Evolutionary conservation across 2,329 filamentous ascomycete species (phyloP).

Genomic region (Cytospora leucostoma): DNA sequence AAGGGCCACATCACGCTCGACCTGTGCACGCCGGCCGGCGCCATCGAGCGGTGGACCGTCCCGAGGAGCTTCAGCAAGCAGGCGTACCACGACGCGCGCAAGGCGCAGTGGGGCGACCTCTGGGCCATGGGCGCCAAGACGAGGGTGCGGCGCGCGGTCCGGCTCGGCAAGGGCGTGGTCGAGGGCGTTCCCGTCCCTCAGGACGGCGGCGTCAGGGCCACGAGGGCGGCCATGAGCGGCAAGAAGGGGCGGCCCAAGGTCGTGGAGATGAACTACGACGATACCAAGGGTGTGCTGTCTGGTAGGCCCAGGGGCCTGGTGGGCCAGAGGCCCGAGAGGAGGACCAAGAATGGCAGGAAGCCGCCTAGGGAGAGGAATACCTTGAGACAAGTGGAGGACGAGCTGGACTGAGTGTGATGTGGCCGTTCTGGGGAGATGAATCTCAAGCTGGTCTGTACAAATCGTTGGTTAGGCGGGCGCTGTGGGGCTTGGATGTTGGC

Average conservation of each 20-base stretch:
- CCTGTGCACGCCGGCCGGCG: conserved; percentile 82
- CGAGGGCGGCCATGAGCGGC: conserved; percentile 33
- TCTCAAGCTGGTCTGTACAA: not conserved
- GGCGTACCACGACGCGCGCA: conserved; percentile 90
- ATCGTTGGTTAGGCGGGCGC: not conserved
- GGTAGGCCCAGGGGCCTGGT: conserved; percentile 39
- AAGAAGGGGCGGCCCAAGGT: conserved; percentile 42
- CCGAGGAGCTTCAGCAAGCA: conserved; percentile 77
- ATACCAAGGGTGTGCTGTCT: conserved; percentile 41
- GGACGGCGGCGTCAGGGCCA: conserved; percentile 50
- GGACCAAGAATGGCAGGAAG: conserved; percentile 46
- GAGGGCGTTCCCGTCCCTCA: conserved; percentile 35
- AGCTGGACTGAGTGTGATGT: not conserved
- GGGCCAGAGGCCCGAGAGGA: conserved; percentile 38
- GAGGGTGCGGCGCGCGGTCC: conserved; percentile 61
- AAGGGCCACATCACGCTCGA: conserved; percentile 87
- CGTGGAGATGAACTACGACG: conserved; percentile 42
- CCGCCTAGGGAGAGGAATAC: conserved; percentile 40
- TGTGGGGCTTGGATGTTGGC: no score
- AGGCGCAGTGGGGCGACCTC: conserved; percentile 86
- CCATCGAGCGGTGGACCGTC: conserved; percentile 91
- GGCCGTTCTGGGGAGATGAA: not conserved
- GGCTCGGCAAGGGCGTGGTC: conserved; percentile 53
- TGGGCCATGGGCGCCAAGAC: conserved; percentile 97
- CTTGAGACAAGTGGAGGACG: conserved; percentile 43